Evolutionary conservation across 2,329 filamentous ascomycete species (phyloP).

Genomic region (Scedosporium minutisporum): DNA sequence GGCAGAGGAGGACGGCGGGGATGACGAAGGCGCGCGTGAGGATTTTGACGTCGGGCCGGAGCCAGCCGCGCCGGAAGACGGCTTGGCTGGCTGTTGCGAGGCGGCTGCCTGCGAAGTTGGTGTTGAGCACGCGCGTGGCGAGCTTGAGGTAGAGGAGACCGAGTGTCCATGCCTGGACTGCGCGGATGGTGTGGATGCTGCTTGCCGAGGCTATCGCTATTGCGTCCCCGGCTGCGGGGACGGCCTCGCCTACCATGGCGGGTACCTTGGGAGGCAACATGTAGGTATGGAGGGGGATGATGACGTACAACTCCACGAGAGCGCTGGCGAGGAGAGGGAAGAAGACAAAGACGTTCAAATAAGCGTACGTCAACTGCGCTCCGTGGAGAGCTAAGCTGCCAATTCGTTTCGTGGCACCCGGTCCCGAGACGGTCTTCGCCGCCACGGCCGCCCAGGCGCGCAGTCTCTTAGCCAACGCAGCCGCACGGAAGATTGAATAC

Average conservation of each 20-base stretch:
- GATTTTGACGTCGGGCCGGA: conserved; percentile 67
- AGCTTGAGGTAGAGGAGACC: conserved; percentile 86
- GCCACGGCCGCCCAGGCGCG: conserved; percentile 19
- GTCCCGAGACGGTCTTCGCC: conserved; percentile 12
- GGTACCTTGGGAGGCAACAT: conserved; percentile 26
- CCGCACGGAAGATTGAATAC: conserved; percentile 50
- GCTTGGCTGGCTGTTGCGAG: conserved; percentile 65
- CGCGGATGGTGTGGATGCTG: conserved; percentile 60
- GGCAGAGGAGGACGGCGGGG: conserved; percentile 56
- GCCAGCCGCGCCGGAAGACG: conserved; percentile 64
- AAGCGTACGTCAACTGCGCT: conserved; percentile 58
- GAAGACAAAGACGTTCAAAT: conserved; percentile 63
- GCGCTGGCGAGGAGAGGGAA: conserved; percentile 73
- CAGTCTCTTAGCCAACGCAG: conserved; percentile 24
- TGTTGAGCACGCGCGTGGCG: conserved; percentile 56
- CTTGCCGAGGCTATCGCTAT: conserved; percentile 12
- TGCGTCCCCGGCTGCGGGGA: not conserved
- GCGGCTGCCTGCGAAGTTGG: conserved; percentile 59
- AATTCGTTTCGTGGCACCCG: conserved; percentile 13
- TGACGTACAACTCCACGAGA: conserved; percentile 77
- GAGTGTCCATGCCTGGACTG: conserved; percentile 90
- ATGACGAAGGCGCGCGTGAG: conserved; percentile 83
- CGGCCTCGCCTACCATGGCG: not conserved
- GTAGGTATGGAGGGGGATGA: conserved; percentile 79
- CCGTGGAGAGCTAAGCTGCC: conserved; percentile 6